Evolutionary conservation across 768 basidiomycete genomes (phyloP).

Genomic region (Psilocybe cyanescens): DNA sequence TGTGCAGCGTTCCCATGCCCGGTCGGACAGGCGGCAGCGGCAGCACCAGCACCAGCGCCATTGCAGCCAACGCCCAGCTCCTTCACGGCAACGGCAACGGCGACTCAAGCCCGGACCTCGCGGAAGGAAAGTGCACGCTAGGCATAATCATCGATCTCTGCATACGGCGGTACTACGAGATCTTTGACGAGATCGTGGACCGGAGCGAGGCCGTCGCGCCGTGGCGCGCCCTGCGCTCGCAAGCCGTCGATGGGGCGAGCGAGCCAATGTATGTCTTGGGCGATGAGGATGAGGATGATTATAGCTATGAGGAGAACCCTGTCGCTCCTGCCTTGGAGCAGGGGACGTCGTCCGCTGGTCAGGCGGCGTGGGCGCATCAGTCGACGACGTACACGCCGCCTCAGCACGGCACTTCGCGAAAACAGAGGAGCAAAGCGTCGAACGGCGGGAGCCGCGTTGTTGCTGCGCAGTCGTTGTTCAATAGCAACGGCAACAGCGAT

Average conservation of each 20-base stretch:
- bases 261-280: slow-evolving; percentile 28
- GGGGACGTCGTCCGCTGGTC: background rate
- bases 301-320: slow-evolving; percentile 59
- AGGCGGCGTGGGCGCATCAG: background rate
- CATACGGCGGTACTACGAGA: slow-evolving; percentile 82
- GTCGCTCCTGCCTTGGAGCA: slow-evolving; percentile 59
- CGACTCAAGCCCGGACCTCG: slow-evolving; percentile 22
- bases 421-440: slow-evolving; percentile 23
- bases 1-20: slow-evolving; percentile 62
- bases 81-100: slow-evolving; percentile 7
- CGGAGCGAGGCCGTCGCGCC: slow-evolving; percentile 60
- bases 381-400: background rate
- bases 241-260: slow-evolving; percentile 24
- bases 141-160: slow-evolving; percentile 76
- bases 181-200: slow-evolving; percentile 84
- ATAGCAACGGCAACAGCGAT: slow-evolving; percentile 12
- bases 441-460: slow-evolving; percentile 18
- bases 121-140: slow-evolving; percentile 62
- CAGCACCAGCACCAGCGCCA: background rate
- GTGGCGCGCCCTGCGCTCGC: slow-evolving; percentile 31
- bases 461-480: slow-evolving; percentile 24
- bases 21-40: background rate
- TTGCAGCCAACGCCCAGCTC: slow-evolving; percentile 3
- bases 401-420: background rate
- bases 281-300: slow-evolving; percentile 71